A percentile compares a stretch with the other conserved stretches of the same genome.
Conservation (phyloP, 2,329 filamentous ascomycete species). For the Aspergillus fischeri region DNA sequence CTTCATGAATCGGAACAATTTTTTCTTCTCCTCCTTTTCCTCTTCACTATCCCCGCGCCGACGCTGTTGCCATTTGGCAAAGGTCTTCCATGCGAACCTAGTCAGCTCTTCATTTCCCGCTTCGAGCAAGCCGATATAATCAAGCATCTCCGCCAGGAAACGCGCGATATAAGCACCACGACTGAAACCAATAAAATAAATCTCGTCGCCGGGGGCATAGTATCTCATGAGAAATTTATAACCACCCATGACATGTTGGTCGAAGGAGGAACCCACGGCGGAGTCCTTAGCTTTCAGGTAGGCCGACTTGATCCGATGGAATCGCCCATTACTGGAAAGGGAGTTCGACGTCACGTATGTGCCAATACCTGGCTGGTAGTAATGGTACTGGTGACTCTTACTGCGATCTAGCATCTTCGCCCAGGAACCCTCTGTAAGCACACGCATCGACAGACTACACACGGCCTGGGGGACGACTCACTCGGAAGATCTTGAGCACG, state of each 20-base stretch:
- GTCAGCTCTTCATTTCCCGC: slow-evolving; percentile 85
- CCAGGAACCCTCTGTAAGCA: not conserved
- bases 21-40: slow-evolving; percentile 23
- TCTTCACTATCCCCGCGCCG: slow-evolving; percentile 18
- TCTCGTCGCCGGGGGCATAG: slow-evolving; percentile 57
- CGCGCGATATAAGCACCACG: slow-evolving; percentile 70
- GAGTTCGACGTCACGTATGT: slow-evolving; percentile 40
- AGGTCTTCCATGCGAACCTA: slow-evolving; percentile 69
- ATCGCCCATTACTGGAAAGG: slow-evolving; percentile 26
- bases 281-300: slow-evolving; percentile 55
- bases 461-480: slow-evolving; percentile 17
- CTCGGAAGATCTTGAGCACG: slow-evolving; percentile 45
- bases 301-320: slow-evolving; percentile 52
- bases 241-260: slow-evolving; percentile 76
- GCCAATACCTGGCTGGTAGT: slow-evolving; percentile 44
- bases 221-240: slow-evolving; percentile 77
- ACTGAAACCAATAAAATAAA: slow-evolving; percentile 72
- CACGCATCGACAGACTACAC: not conserved
- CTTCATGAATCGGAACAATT: slow-evolving; percentile 70
- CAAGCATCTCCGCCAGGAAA: slow-evolving; percentile 78
- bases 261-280: slow-evolving; percentile 74
- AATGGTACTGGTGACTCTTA: slow-evolving; percentile 38
- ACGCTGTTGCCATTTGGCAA: slow-evolving; percentile 41
- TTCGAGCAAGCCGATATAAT: slow-evolving; percentile 73
- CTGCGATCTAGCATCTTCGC: slow-evolving; percentile 39